Percentiles rank a stretch among this genome's conserved stretches.
phyloP scores from a whole-genome alignment of 2,329 filamentous ascomycete genomes.

The Pestalotiopsis sp. region DNA sequence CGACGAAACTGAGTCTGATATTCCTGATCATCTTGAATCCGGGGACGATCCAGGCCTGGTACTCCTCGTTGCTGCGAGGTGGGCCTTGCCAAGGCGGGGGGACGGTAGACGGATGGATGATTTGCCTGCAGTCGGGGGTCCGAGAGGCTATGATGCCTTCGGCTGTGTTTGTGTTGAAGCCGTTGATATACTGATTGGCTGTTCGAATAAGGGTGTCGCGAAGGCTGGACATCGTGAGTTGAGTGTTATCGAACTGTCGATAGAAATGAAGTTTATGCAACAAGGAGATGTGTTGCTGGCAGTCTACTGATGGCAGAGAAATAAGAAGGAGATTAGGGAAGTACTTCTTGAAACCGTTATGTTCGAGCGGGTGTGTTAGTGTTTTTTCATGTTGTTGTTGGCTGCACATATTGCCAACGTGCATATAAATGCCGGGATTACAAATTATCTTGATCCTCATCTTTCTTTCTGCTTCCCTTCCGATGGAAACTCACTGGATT shows the following conservation, averaged over 20 bases:
- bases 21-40: slow-evolving; percentile 10
- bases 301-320: too few species aligned
- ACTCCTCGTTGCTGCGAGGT: slow-evolving; percentile 9
- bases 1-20: slow-evolving; percentile 10
- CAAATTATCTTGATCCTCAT: neutral
- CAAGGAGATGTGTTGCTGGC: too few species aligned
- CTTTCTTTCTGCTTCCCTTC: neutral
- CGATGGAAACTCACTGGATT: too few species aligned
- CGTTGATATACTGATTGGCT: neutral
- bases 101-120: neutral
- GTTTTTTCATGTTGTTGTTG: too few species aligned
- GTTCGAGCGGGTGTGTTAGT: too few species aligned
- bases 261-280: too few species aligned
- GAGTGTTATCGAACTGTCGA: neutral
- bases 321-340: too few species aligned
- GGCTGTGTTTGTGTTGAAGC: slow-evolving; percentile 19
- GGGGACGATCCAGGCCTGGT: slow-evolving; percentile 10
- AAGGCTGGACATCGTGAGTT: neutral
- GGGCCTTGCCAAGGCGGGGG: slow-evolving; percentile 9
- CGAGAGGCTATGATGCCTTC: slow-evolving; percentile 17
- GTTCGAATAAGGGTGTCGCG: neutral
- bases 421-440: too few species aligned
- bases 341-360: too few species aligned
- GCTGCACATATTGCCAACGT: too few species aligned
- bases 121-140: slow-evolving; percentile 16